Evolutionary conservation across 371 early-diverging fungal genomes (phyloP), one percentile per base, ranked within the genome.

Genomic region (Mortierella sp.): DNA sequence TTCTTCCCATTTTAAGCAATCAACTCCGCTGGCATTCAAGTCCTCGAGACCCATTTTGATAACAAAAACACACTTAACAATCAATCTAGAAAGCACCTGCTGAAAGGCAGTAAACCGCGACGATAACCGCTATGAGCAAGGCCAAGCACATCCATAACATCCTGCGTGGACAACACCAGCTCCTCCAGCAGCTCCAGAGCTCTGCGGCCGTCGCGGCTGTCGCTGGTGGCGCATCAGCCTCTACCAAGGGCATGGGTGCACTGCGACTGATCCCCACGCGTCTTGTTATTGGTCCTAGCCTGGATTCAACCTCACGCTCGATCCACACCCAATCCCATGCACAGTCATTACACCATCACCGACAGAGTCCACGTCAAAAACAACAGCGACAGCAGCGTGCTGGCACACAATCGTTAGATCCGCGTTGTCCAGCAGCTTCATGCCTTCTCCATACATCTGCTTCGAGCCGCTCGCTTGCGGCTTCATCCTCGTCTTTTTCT

Each of bases 121-220:
- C 50, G 4, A 30, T 4, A 48, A 17, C 8, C 23, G 24, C 56
- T 58, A 73, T 73, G 73, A 73, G 68, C 73, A 66, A 67, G 59
- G 67, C 63, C 30, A 67, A 67, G 60, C 67, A 73, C 26, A 31
- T 73, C 55, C 73, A 67, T 3, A 39, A 56, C 21, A 57, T 73
- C 49, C 68, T 73, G 34, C 64, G 64, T 21, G 64, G 71, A 27
- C 63, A 63, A 28, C 66, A 66, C 34, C 59, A 56, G 11, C 53
- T 66, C 11, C 53, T 60, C 46, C 71, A 64, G 17, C 71, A 58
- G 47, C 67, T 62, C 31, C 67, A 62, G 48, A 14, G 23, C 26
- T 26, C 46, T 21, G 55, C 48, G n/a, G 19, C 61, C 11, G 39
- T 47, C 21, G 43, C 47, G 14, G 28, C 49, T 48, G 42, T 27